Evolutionary conservation across 2,329 filamentous ascomycete genomes (phyloP).

Genomic region (Pseudogymnoascus sp.): DNA sequence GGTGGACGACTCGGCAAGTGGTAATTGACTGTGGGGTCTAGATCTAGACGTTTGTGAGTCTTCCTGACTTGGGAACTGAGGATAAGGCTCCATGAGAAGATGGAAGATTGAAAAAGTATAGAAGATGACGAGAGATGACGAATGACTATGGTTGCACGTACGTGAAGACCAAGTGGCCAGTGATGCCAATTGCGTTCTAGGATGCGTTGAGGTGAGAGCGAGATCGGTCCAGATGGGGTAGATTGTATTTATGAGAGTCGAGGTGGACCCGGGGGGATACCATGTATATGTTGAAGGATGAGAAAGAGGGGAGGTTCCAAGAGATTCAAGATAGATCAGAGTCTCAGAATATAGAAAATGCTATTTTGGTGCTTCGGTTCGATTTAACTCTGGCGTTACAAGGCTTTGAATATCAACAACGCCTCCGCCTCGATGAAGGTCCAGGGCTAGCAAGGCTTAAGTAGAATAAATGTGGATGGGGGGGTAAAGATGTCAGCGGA

Average conservation of each 20-base stretch:
- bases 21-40: background rate
- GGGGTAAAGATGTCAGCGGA: conserved; percentile 5
- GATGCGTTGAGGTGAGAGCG: background rate
- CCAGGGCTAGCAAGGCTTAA: conserved; percentile 8
- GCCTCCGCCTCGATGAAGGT: conserved; percentile 7
- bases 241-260: conserved; percentile 9
- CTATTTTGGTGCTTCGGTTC: conserved; percentile 9
- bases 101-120: background rate
- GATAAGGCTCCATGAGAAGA: conserved; percentile 6
- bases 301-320: background rate
- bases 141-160: conserved; percentile 9
- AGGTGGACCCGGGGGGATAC: conserved; percentile 1
- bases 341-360: conserved; percentile 1
- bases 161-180: background rate
- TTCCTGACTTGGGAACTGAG: conserved; percentile 6
- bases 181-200: background rate
- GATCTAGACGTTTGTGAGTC: conserved; percentile 9
- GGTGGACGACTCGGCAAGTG: background rate
- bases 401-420: conserved; percentile 3
- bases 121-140: conserved; percentile 5
- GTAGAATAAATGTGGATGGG: conserved; percentile 9
- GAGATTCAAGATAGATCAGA: background rate
- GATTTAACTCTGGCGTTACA: conserved; percentile 5
- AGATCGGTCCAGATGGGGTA: conserved; percentile 1
- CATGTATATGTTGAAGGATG: background rate